These are phyloP conservation scores for Fusarium sp. DNA, from an alignment of 2,329 filamentous ascomycete genomes.

Conservation along the genomic window DNA sequence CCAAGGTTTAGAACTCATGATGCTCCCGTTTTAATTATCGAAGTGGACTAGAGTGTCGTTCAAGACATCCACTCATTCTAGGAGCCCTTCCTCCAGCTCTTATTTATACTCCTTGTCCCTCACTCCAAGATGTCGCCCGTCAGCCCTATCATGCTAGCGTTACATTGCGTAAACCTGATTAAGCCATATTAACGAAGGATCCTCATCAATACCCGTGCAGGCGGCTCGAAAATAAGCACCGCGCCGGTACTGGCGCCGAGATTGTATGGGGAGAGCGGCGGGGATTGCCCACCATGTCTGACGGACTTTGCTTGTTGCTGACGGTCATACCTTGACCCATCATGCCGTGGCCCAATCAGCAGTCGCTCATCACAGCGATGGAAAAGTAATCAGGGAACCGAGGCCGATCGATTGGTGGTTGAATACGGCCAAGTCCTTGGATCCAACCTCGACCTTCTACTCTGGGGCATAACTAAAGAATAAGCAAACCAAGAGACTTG, in stretches of 20 bases:
- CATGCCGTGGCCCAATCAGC: background rate
- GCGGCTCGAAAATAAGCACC: background rate
- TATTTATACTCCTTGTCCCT: background rate
- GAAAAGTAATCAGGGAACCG: background rate
- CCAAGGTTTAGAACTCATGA: conserved; percentile 44
- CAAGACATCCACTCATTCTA: background rate
- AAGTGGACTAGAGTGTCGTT: background rate
- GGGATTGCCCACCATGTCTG: background rate
- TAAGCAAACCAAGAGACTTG: background rate
- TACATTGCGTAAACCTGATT: background rate
- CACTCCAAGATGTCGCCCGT: background rate
- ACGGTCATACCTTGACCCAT: background rate
- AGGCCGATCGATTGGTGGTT: background rate
- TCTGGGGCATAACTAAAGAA: background rate
- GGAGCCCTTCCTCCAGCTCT: background rate
- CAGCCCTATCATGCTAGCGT: background rate
- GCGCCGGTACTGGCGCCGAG: background rate
- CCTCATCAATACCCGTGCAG: background rate
- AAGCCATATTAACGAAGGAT: background rate
- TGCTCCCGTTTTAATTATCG: background rate
- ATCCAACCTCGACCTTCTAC: background rate
- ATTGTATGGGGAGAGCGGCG: background rate
- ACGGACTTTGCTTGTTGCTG: background rate
- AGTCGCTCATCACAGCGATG: background rate
- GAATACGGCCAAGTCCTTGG: background rate